Percentiles rank a stretch among this genome's conserved stretches.
phyloP scores from a whole-genome alignment of 345 rosid genomes.

The Eucalyptus decipiens region DNA sequence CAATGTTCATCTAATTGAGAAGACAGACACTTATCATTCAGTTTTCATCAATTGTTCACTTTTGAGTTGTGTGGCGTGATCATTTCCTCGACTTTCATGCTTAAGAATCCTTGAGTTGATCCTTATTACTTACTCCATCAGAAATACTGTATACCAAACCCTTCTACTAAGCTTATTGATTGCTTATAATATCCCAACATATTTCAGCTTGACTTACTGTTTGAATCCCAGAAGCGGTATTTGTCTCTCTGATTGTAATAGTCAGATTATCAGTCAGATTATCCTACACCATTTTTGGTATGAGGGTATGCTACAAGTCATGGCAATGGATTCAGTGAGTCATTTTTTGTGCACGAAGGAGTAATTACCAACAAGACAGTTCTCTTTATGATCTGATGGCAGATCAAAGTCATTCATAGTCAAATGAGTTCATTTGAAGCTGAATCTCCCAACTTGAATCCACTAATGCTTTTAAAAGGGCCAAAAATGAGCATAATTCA shows the following conservation, averaged over 20 bases:
- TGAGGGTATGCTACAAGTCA: background rate
- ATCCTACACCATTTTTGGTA: background rate
- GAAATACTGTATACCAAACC: background rate
- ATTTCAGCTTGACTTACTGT: background rate
- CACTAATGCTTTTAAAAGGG: background rate
- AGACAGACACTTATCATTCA: background rate
- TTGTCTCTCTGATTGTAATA: background rate
- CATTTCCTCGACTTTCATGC: background rate
- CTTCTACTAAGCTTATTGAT: background rate
- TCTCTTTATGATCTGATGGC: background rate
- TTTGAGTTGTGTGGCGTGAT: background rate
- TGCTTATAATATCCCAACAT: background rate
- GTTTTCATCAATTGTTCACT: background rate
- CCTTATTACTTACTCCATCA: background rate
- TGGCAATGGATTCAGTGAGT: background rate
- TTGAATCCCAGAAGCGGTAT: background rate
- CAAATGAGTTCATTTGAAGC: background rate
- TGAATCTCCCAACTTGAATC: background rate
- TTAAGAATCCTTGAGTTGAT: background rate
- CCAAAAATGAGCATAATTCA: background rate
- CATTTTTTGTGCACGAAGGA: background rate
- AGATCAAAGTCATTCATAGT: background rate
- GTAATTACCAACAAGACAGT: background rate
- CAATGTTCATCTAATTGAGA: background rate
- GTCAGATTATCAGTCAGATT: background rate